phyloP scores from a whole-genome alignment of 75 land plant species.

The Pseudotsuga menziesii region DNA sequence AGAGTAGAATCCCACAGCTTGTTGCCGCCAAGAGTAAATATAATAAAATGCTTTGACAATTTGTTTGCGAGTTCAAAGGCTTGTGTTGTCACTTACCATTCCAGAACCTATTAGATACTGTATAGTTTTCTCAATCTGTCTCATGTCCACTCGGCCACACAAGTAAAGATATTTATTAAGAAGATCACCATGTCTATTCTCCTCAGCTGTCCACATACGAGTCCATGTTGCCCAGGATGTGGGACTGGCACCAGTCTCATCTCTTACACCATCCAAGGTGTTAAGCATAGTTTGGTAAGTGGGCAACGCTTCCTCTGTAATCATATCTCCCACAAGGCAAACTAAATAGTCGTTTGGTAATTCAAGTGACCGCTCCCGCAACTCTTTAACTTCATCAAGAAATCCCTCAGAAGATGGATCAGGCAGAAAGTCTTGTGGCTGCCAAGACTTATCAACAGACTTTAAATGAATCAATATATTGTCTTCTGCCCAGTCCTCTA shows the following conservation, averaged over 20 bases:
- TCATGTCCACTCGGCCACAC: conserved; percentile 56
- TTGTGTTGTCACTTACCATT: conserved; percentile 32
- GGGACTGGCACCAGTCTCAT: conserved; percentile 54
- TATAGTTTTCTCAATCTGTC: conserved; percentile 39
- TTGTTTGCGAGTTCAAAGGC: not conserved
- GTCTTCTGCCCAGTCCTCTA: conserved; percentile 55
- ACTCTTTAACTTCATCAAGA: conserved; percentile 47
- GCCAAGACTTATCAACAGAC: conserved; percentile 68
- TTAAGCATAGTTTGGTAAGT: conserved; percentile 58
- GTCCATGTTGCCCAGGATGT: conserved; percentile 53
- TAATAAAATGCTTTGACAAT: not conserved
- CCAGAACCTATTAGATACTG: conserved; percentile 58
- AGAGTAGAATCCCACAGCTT: not conserved
- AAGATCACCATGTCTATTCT: conserved; percentile 58
- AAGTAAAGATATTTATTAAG: conserved; percentile 49
- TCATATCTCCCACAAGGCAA: conserved; percentile 60
- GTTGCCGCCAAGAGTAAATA: not conserved
- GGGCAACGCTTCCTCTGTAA: conserved; percentile 61
- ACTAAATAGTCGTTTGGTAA: conserved; percentile 65
- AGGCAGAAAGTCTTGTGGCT: conserved; percentile 62
- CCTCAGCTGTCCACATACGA: conserved; percentile 65
- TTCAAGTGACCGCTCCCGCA: conserved; percentile 36
- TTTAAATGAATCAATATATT: conserved; percentile 37
- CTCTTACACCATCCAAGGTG: conserved; percentile 52
- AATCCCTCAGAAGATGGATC: conserved; percentile 58